Evolutionary conservation across 768 basidiomycete genomes (phyloP).

Genomic region (Suillus brevipes): DNA sequence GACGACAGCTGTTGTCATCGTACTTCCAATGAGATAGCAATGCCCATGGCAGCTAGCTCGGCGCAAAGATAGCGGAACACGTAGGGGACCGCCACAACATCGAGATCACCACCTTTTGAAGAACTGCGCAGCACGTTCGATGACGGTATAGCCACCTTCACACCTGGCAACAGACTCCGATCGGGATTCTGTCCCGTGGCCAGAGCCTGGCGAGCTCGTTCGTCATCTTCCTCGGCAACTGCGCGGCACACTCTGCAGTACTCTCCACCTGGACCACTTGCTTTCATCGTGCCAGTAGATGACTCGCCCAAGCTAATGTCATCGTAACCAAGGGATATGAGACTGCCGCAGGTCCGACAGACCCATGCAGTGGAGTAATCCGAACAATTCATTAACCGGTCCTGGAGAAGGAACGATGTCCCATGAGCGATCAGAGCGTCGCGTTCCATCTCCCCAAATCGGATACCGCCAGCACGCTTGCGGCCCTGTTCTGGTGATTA

Average conservation of each 20-base stretch:
- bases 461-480: constrained; percentile 97
- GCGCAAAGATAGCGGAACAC: constrained; percentile 94
- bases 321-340: constrained; percentile 96
- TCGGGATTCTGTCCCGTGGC: constrained; percentile 54
- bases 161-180: constrained; percentile 44
- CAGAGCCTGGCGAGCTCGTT: constrained; percentile 57
- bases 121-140: constrained; percentile 62
- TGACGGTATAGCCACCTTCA: constrained; percentile 66
- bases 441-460: constrained; percentile 99
- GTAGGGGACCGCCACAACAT: constrained; percentile 94
- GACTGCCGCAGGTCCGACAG: constrained; percentile 92
- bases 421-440: constrained; percentile 99
- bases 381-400: constrained; percentile 99
- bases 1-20: constrained; percentile 33
- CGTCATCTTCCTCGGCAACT: constrained; percentile 62
- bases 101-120: constrained; percentile 78
- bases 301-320: constrained; percentile 75
- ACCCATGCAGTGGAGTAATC: constrained; percentile 99
- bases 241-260: constrained; percentile 94
- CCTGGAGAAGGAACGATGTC: constrained; percentile 96
- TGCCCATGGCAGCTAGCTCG: constrained; percentile 98
- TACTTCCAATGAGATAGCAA: constrained; percentile 83
- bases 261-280: constrained; percentile 81
- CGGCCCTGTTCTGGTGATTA: constrained; percentile 63
- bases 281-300: constrained; percentile 48